These are phyloP conservation scores for Sicyos baderoa DNA, from an alignment of 306 rosid species.

Conservation along the genomic window DNA sequence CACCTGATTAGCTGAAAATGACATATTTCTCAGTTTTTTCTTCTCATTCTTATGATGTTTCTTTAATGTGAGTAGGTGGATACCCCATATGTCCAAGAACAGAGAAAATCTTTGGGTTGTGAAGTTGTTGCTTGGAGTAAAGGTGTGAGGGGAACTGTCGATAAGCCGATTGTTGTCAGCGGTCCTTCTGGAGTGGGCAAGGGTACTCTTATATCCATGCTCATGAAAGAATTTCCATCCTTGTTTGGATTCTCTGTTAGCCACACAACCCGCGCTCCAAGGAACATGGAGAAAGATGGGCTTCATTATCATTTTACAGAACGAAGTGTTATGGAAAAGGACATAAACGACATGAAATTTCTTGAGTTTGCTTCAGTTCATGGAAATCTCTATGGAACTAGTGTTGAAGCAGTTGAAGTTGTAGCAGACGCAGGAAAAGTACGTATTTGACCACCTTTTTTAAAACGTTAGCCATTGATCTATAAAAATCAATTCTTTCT, in stretches of 20 bases:
- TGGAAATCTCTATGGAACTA: conserved; percentile 90
- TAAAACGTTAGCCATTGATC: not conserved
- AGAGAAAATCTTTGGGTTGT: conserved; percentile 41
- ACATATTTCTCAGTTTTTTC: not conserved
- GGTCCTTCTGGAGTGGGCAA: conserved; percentile 99
- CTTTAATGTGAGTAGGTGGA: conserved; percentile 46
- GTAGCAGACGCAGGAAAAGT: conserved; percentile 57
- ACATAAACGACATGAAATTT: conserved; percentile 68
- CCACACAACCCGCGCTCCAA: conserved; percentile 87
- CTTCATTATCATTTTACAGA: conserved; percentile 88
- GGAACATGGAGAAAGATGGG: conserved; percentile 75
- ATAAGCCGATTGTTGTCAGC: conserved; percentile 75
- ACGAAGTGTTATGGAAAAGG: conserved; percentile 75
- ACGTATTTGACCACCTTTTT: not conserved
- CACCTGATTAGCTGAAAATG: no score
- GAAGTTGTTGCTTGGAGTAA: conserved; percentile 98
- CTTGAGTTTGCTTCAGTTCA: conserved; percentile 93
- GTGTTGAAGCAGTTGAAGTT: conserved; percentile 86
- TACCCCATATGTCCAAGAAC: conserved; percentile 74
- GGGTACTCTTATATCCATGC: conserved; percentile 90
- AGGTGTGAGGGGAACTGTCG: conserved; percentile 62
- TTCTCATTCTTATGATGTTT: not conserved
- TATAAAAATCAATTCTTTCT: no score
- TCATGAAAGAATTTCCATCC: conserved; percentile 79
- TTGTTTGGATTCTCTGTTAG: conserved; percentile 99